These are phyloP conservation scores for Echites panduratus DNA, from an alignment of 257 asterid species.

Conservation along the genomic window DNA sequence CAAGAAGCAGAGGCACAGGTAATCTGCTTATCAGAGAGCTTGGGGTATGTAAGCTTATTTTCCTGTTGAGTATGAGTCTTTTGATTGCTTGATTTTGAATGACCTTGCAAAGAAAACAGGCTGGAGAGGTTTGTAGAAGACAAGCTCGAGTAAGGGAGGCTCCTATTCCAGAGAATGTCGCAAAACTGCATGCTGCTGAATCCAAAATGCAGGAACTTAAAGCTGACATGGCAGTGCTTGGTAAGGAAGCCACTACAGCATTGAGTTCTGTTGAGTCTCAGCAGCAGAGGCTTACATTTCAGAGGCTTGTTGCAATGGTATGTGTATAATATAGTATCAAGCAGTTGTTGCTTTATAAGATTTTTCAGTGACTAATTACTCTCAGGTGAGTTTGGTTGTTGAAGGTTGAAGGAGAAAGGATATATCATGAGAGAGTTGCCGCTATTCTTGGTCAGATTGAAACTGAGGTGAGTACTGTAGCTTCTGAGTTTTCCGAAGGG, in stretches of 20 bases:
- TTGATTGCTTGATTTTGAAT: slow-evolving; percentile 7
- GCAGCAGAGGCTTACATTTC: slow-evolving; percentile 94
- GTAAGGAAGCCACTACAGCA: slow-evolving; percentile 96
- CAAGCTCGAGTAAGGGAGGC: slow-evolving; percentile 94
- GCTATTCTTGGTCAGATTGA: slow-evolving; percentile 91
- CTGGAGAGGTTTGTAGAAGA: slow-evolving; percentile 87
- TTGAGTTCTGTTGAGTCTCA: slow-evolving; percentile 92
- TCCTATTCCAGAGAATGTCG: slow-evolving; percentile 87
- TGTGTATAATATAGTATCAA: slow-evolving; percentile 17
- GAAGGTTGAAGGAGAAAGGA: slow-evolving; percentile 91
- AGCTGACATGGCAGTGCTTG: slow-evolving; percentile 93
- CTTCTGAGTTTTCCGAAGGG: slow-evolving; percentile 15
- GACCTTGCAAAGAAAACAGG: slow-evolving; percentile 43
- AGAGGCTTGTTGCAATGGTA: slow-evolving; percentile 94
- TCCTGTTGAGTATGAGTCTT: neutral
- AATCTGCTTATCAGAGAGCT: slow-evolving; percentile 38
- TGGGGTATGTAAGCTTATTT: neutral
- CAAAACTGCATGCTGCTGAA: slow-evolving; percentile 87
- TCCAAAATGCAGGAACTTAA: slow-evolving; percentile 87
- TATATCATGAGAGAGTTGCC: slow-evolving; percentile 83
- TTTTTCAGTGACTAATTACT: neutral
- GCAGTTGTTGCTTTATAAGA: neutral
- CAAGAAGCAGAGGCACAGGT: slow-evolving; percentile 99
- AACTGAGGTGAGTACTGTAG: slow-evolving; percentile 56
- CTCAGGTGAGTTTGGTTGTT: slow-evolving; percentile 11